phyloP scores from a whole-genome alignment of 2,329 filamentous ascomycete species.

The Botrytis hyacinthi region DNA sequence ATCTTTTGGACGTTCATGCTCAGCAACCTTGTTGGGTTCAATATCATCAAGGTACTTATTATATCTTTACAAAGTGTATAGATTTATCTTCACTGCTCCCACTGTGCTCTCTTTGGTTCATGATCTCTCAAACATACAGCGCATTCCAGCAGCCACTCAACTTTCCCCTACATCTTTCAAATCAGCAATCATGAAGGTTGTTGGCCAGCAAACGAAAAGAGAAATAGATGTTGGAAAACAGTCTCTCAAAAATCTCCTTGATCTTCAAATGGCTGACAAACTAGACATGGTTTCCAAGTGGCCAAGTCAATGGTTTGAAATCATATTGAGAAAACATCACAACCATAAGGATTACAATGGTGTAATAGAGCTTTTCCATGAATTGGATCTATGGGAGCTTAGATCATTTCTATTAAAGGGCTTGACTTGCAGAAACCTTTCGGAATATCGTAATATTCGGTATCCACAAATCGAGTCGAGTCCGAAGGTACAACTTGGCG shows the following conservation, averaged over 20 bases:
- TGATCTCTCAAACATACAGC: neutral
- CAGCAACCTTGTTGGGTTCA: conserved; percentile 11
- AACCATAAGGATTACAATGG: conserved; percentile 7
- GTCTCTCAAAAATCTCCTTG: neutral
- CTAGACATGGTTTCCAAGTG: conserved; percentile 13
- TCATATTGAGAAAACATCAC: neutral
- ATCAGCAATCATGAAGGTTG: conserved; percentile 7
- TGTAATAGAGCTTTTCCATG: conserved; percentile 2
- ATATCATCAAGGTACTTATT: conserved; percentile 12
- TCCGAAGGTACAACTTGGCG: too few relatives aligned
- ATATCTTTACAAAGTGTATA: neutral
- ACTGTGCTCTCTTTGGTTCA: neutral
- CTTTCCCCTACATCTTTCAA: neutral
- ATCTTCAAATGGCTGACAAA: neutral
- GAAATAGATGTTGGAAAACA: neutral
- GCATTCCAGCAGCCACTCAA: neutral
- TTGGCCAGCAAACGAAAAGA: neutral
- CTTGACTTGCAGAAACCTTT: conserved; percentile 8
- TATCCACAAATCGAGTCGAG: neutral
- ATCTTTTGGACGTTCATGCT: neutral
- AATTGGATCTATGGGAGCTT: neutral
- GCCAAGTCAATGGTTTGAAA: neutral
- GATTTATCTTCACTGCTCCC: neutral
- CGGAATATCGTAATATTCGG: conserved; percentile 2
- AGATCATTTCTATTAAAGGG: neutral